A percentile compares a stretch with the other conserved stretches of the same genome.
phyloP scores from a whole-genome alignment of 2,329 filamentous ascomycete species.

The Botrytis aclada region DNA sequence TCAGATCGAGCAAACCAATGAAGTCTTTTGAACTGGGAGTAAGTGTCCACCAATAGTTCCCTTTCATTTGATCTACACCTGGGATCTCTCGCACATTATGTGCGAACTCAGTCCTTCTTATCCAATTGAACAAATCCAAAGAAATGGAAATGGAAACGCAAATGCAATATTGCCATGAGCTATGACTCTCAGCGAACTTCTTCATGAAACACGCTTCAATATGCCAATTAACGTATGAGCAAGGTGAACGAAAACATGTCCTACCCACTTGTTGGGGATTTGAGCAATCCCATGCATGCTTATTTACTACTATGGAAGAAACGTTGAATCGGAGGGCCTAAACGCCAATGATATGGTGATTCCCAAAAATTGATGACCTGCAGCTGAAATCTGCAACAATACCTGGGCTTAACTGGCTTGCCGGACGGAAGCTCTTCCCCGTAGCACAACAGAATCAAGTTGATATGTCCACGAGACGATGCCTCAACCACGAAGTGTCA shows the following conservation, averaged over 20 bases:
- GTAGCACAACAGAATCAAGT: conserved; percentile 20
- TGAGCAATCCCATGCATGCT: conserved; percentile 18
- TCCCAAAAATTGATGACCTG: conserved; percentile 20
- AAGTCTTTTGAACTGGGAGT: background rate
- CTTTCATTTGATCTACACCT: conserved; percentile 7
- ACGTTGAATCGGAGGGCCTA: conserved; percentile 11
- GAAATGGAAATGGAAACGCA: background rate
- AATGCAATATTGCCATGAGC: conserved; percentile 10
- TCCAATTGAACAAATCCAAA: background rate
- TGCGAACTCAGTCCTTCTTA: background rate
- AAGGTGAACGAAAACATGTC: conserved; percentile 6
- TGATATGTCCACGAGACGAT: conserved; percentile 12
- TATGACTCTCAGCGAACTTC: conserved; percentile 6
- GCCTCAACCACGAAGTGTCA: conserved; percentile 11
- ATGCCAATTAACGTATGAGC: conserved; percentile 8
- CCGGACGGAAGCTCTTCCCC: conserved; percentile 19
- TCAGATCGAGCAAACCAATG: conserved; percentile 14
- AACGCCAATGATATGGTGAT: conserved; percentile 19
- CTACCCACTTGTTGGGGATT: conserved; percentile 9
- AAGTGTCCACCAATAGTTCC: conserved; percentile 4
- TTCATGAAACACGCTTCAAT: conserved; percentile 15
- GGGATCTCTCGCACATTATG: conserved; percentile 8
- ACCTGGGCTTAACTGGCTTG: conserved; percentile 9
- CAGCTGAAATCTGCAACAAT: conserved; percentile 20
- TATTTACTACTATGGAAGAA: conserved; percentile 4